These are phyloP conservation scores for Phytophthora constricta DNA, from an alignment of 352 stramenopile species.

Conservation along the genomic window DNA sequence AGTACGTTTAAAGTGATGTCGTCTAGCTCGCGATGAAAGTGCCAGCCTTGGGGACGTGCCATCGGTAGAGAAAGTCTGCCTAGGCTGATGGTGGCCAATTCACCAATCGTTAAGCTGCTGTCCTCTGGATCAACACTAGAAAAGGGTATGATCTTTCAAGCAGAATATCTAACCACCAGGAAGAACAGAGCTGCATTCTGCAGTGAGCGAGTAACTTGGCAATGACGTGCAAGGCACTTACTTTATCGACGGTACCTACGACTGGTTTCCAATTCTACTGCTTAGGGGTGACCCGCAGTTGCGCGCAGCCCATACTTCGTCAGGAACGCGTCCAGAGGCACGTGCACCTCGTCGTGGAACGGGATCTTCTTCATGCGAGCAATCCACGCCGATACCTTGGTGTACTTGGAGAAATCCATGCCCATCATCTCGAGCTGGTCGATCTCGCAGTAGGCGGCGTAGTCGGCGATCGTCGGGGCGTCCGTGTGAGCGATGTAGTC, in stretches of 20 bases:
- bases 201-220: no score
- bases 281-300: neutral
- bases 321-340: slow-evolving; percentile 12
- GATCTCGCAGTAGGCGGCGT: slow-evolving; percentile 57
- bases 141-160: no score
- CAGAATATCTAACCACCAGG: no score
- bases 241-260: neutral
- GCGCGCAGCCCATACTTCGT: neutral
- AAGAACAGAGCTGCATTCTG: no score
- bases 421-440: slow-evolving; percentile 59
- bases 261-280: neutral
- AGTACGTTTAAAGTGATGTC: no score
- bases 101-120: no score
- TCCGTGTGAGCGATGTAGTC: slow-evolving; percentile 51
- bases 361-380: slow-evolving; percentile 38
- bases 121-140: no score
- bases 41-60: no score
- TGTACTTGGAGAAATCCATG: slow-evolving; percentile 51
- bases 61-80: no score
- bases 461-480: slow-evolving; percentile 53
- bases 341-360: slow-evolving; percentile 30
- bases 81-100: no score
- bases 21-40: no score
- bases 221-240: no score
- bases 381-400: slow-evolving; percentile 50